Evolutionary conservation across 2,329 filamentous ascomycete species (phyloP), one percentile per base, ranked within the genome.

Genomic region (Davidsoniella neocaledoniae): DNA sequence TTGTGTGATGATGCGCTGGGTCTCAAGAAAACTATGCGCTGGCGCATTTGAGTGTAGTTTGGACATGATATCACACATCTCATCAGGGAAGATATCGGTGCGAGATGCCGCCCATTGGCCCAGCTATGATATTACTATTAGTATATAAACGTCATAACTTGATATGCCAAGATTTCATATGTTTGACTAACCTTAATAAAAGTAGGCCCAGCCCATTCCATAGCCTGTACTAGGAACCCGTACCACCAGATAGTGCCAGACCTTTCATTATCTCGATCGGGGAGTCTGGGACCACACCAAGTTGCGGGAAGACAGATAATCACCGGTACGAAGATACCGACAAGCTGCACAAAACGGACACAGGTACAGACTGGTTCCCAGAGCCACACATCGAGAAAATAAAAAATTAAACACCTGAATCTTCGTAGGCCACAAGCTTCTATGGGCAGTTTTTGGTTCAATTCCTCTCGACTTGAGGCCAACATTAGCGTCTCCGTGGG

Each of bases 61-160:
- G 1, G 88, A 94, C 90, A 98, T 91, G 61, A 88, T 79, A 41
- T 76, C 76, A 66, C 91, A 98, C 76, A 98, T 79, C 63, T 95
- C 81, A 19, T 75, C 83, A 1, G 91, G 91, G 61, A 98, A 98
- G 60, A 98, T 94, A 64, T 98, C 91, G 40, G 88, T 85, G 61
- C 91, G 76, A 4, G 91, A 96, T 2, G 91, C 91, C 16, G 91
- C 91, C 91, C 91, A 98, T 79, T 98, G 91, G 14, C 91, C 91
- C 49, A 98, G 77, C 79, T 88, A 57, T 51, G 37, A 7, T 25
- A n/a, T 12, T 14, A 38, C 12, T 17, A 21, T 26, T n/a, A 40
- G 25, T 33, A 46, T 12, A 23, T n/a, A 42, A 44, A 26, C 37
- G 25, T 39, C 8, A n/a, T 26, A 42, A 14, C 9, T n/a, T 21